Base-by-base conservation (phyloP, 208 protist genomes). In the Leishmania martiniquensis region DNA sequence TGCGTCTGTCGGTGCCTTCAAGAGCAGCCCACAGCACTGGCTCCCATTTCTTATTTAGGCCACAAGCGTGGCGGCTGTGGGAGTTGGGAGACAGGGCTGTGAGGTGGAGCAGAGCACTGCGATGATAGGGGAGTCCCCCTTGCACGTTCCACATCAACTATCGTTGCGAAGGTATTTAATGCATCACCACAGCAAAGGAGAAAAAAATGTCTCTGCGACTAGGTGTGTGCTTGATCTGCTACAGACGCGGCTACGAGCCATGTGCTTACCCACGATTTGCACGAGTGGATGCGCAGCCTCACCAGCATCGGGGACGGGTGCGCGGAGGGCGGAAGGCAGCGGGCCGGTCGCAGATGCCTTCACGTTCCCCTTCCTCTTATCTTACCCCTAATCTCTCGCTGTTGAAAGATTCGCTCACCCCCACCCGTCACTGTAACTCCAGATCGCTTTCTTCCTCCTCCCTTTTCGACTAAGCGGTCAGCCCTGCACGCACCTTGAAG, bases 401-500 rank as follows among this genome's bases (percentile, higher is more conserved):
- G 63, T 29, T 68, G 29, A 34, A 7, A 32, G 67, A 72, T 37
- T 22, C n/a, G 15, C 29, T 51, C 67, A 17, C n/a, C 17, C 65
- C 42, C 10, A 1, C 7, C 65, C 6, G 37, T n/a, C n/a, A n/a
- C n/a, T 37, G 67, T n/a, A 12, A 60, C 54, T 49, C 59, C 0
- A 10, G 29, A n/a, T 42, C 42, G 12, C 32, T 39, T n/a, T 52
- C 34, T 17, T 20, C 20, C 45, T 17, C 4, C 12, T 37, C 1
- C 29, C 32, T 59, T 29, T 32, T 59, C 44, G 32, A 67, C 63
- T 59, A 79, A 39, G 51, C 55, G 42, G 76, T 77, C 72, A 45
- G 68, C 68, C 69, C 79, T 15, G 77, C 78, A 57, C 91, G 89
- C 6, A 62, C 52, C 25, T 60, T 71, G 45, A 85, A 93, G n/a